Evolutionary conservation across 163 green algal genomes (phyloP).

Genomic region (Chlorella variabilis): DNA sequence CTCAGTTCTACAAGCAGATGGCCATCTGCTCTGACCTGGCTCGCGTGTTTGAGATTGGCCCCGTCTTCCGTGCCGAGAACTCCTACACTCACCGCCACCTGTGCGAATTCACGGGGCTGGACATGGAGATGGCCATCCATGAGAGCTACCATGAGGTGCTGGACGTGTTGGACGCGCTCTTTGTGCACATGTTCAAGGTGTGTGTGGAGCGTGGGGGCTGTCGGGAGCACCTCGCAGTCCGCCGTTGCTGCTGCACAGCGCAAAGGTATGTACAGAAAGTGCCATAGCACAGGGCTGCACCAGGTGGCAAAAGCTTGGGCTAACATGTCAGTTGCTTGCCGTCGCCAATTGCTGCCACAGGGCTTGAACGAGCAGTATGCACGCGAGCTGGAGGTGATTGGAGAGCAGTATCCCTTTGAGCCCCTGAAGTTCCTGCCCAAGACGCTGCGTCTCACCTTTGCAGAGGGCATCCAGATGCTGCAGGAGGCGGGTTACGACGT

Average conservation of each 20-base stretch:
- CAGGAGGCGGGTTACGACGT: conserved; percentile 71
- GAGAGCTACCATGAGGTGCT: conserved; percentile 98
- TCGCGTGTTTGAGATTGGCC: conserved; percentile 96
- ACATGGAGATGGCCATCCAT: conserved; percentile 98
- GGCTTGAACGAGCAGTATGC: conserved; percentile 44
- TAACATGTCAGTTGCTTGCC: too few relatives aligned
- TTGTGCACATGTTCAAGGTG: conserved; percentile 93
- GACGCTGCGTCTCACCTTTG: conserved; percentile 88
- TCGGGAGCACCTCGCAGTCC: too few relatives aligned
- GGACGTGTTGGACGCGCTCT: conserved; percentile 95
- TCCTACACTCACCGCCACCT: conserved; percentile 98
- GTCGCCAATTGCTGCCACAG: too few relatives aligned
- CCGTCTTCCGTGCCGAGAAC: conserved; percentile 97
- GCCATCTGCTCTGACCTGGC: conserved; percentile 93
- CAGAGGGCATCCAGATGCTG: conserved; percentile 93
- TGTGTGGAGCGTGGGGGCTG: neutral
- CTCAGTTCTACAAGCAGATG: conserved; percentile 99
- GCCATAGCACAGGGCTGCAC: too few relatives aligned
- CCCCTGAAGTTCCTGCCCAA: conserved; percentile 82
- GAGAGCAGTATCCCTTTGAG: conserved; percentile 93
- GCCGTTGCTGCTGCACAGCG: too few relatives aligned
- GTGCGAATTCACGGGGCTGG: conserved; percentile 98
- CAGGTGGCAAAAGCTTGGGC: too few relatives aligned
- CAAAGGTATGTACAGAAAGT: too few relatives aligned
- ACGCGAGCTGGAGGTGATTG: conserved; percentile 83